Percentiles rank a stretch among this genome's conserved stretches.
These are phyloP conservation scores for Phaeosphaeriaceae sp. DNA, from an alignment of 2,329 filamentous ascomycete species.

Conservation along the genomic window DNA sequence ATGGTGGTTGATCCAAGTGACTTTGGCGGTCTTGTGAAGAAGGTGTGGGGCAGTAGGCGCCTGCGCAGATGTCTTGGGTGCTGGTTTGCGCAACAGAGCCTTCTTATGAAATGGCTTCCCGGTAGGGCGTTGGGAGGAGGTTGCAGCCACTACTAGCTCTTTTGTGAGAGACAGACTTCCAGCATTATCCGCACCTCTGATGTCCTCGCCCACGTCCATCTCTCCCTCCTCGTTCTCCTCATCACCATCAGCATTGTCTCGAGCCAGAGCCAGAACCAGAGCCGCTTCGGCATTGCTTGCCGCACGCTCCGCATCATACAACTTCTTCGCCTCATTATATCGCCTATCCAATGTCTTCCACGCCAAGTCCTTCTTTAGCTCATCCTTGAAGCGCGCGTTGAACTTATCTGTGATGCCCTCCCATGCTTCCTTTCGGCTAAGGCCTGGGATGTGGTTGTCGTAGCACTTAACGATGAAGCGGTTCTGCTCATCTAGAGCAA, in stretches of 20 bases:
- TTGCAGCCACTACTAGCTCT: background rate
- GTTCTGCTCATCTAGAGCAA: background rate
- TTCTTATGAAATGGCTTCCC: too few species aligned
- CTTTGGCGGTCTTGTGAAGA: too few species aligned
- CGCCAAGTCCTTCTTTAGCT: slow-evolving; percentile 2
- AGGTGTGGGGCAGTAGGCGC: background rate
- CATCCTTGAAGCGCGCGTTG: slow-evolving; percentile 4
- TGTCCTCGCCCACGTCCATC: background rate
- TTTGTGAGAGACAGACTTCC: background rate
- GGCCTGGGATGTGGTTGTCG: slow-evolving; percentile 9
- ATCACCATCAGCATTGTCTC: too few species aligned
- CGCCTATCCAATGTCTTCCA: slow-evolving; percentile 9
- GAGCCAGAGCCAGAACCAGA: too few species aligned
- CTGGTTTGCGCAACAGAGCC: too few species aligned
- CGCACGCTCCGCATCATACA: slow-evolving; percentile 4
- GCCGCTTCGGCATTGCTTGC: background rate
- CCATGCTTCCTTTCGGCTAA: slow-evolving; percentile 7
- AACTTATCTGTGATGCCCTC: slow-evolving; percentile 5
- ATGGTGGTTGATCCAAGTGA: background rate
- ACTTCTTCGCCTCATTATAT: slow-evolving; percentile 3
- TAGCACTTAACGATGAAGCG: slow-evolving; percentile 6
- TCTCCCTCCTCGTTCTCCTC: background rate
- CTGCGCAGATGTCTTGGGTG: too few species aligned
- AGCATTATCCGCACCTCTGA: background rate
- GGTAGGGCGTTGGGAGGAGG: too few species aligned